Evolutionary conservation across 345 rosid species (phyloP).

Genomic region (Brassica incana): DNA sequence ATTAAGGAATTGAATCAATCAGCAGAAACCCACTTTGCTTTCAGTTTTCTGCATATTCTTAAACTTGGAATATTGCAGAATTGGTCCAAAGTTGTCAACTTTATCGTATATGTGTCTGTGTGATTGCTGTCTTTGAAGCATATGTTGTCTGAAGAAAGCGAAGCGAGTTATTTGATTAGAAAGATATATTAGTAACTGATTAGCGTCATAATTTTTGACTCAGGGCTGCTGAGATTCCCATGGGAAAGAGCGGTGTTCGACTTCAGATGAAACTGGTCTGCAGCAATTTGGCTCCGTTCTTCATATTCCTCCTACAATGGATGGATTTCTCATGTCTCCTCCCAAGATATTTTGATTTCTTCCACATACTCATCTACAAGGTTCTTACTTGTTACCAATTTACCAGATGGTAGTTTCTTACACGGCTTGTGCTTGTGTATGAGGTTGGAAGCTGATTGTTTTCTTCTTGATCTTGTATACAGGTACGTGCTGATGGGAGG

Average conservation of each 20-base stretch:
- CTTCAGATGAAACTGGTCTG: conserved; percentile 89
- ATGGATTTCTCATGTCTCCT: conserved; percentile 83
- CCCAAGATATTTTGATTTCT: conserved; percentile 80
- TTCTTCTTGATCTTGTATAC: conserved; percentile 32
- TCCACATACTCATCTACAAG: conserved; percentile 83
- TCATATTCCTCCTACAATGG: conserved; percentile 77
- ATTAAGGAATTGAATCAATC: background rate
- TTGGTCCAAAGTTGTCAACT: background rate
- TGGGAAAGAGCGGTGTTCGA: conserved; percentile 65
- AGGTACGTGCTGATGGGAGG: conserved; percentile 70
- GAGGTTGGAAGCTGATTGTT: conserved; percentile 20
- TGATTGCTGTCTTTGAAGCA: background rate
- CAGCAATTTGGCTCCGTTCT: conserved; percentile 81
- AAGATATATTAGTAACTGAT: conserved; percentile 14
- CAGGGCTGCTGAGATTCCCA: conserved; percentile 90
- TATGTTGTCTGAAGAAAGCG: background rate
- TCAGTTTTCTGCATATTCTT: background rate
- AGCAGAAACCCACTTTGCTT: conserved; percentile 1
- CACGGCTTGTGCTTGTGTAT: background rate
- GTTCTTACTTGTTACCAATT: conserved; percentile 41
- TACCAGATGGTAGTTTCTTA: background rate
- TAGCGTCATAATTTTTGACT: background rate
- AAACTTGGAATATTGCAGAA: conserved; percentile 2
- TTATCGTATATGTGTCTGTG: background rate
- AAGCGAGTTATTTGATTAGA: background rate